Evolutionary conservation across 164 flowering plant species (phyloP).

Genomic region (Aristolochia californica): DNA sequence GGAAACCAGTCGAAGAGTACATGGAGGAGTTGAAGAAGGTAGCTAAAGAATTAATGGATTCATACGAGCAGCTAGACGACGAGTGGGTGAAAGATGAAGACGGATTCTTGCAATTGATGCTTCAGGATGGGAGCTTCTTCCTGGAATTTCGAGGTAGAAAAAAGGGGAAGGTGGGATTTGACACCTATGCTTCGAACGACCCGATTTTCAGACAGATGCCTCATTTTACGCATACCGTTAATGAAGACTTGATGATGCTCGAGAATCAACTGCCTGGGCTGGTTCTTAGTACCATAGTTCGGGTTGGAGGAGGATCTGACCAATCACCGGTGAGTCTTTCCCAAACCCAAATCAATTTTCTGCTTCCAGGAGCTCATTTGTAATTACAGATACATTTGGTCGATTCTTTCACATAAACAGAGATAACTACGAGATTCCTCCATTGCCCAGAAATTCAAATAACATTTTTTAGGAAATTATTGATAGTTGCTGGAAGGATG

Average conservation of each 20-base stretch:
- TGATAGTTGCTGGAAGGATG: too few species aligned
- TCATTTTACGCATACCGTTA: slow-evolving; percentile 2
- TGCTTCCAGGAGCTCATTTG: too few species aligned
- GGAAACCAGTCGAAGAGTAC: not conserved
- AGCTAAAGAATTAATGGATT: slow-evolving; percentile 1
- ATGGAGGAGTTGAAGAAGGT: not conserved
- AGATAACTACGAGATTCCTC: too few species aligned
- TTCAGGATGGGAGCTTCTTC: slow-evolving; percentile 7
- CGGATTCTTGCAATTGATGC: slow-evolving; percentile 8
- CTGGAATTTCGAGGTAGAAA: slow-evolving; percentile 1
- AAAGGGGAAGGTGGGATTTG: not conserved
- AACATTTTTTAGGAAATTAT: too few species aligned
- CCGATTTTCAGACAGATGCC: slow-evolving; percentile 7
- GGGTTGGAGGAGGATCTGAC: too few species aligned
- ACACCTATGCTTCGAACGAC: slow-evolving; percentile 3
- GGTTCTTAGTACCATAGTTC: not conserved
- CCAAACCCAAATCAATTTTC: too few species aligned
- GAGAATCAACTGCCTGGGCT: slow-evolving; percentile 14
- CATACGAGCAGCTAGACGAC: slow-evolving; percentile 1
- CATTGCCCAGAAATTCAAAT: too few species aligned
- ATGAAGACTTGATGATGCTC: slow-evolving; percentile 12
- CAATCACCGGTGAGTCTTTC: too few species aligned
- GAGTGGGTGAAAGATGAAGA: not conserved
- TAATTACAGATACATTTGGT: too few species aligned
- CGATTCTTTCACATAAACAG: too few species aligned